phyloP scores from a whole-genome alignment of 176 grass and related monocot species.

The Ensete ventricosum region DNA sequence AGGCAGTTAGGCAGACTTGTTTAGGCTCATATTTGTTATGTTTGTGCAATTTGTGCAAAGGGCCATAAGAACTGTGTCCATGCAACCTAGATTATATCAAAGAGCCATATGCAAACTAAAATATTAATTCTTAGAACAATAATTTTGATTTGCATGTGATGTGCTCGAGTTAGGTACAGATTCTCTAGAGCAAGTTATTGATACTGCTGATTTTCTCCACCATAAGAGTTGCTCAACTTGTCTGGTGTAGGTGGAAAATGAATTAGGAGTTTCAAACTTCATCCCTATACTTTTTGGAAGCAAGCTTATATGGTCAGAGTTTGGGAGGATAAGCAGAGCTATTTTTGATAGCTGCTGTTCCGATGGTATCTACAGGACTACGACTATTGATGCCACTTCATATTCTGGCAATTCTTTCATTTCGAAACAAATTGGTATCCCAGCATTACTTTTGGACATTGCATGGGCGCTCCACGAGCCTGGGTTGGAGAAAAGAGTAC shows the following conservation, averaged over 20 bases:
- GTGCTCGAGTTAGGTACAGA: too few species aligned
- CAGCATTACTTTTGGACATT: conserved; percentile 64
- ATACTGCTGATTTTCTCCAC: neutral
- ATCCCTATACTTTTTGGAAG: conserved; percentile 69
- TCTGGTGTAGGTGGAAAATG: conserved; percentile 63
- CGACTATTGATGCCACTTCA: conserved; percentile 9
- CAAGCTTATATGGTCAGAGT: conserved; percentile 57
- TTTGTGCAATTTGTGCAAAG: too few species aligned
- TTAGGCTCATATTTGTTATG: too few species aligned
- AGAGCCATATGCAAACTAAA: too few species aligned
- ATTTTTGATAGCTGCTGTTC: conserved; percentile 18
- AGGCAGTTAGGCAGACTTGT: too few species aligned
- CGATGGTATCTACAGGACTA: too few species aligned
- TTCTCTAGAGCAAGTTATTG: too few species aligned
- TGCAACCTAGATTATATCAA: too few species aligned
- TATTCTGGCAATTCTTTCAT: conserved; percentile 14
- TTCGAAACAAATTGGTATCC: conserved; percentile 40
- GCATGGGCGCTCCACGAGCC: conserved; percentile 69
- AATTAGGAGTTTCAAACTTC: conserved; percentile 81
- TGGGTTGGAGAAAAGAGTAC: conserved; percentile 35
- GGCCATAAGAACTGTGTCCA: too few species aligned
- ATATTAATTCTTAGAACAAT: too few species aligned
- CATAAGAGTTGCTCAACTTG: neutral
- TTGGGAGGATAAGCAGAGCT: conserved; percentile 50
- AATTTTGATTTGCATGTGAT: too few species aligned